A percentile compares a stretch with the other conserved stretches of the same genome.
Conservation (phyloP, 495 filamentous ascomycete species). For the Hyaloscypha finlandica region DNA sequence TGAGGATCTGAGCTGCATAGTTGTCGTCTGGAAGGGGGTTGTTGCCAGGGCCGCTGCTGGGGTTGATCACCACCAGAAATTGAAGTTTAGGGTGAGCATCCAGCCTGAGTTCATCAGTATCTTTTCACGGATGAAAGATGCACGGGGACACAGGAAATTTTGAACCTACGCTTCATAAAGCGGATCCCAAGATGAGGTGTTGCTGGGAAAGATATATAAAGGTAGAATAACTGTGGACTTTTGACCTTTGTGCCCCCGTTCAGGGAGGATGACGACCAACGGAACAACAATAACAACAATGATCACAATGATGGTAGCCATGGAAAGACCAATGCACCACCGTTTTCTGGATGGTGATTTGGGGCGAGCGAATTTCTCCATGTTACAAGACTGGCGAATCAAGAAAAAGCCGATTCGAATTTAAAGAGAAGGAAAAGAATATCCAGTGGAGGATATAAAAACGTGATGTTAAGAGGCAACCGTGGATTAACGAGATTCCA, state of each 20-base stretch:
- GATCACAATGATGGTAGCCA: neutral
- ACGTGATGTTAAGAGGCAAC: too few relatives aligned
- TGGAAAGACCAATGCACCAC: neutral
- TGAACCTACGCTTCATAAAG: constrained; percentile 36
- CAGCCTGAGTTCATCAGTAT: constrained; percentile 23
- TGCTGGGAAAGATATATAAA: constrained; percentile 50
- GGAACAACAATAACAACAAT: constrained; percentile 1
- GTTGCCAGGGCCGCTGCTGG: constrained; percentile 38
- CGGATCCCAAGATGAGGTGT: constrained; percentile 41
- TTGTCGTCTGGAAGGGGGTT: constrained; percentile 5
- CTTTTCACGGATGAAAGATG: neutral
- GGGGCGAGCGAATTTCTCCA: too few relatives aligned
- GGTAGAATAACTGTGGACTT: constrained; percentile 41
- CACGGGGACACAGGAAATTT: neutral
- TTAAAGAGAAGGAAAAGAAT: too few relatives aligned
- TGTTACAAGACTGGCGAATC: too few relatives aligned
- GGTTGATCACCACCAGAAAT: constrained; percentile 50
- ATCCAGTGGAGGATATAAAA: too few relatives aligned
- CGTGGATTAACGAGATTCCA: too few relatives aligned
- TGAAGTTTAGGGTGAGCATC: constrained; percentile 35
- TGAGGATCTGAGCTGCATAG: constrained; percentile 38
- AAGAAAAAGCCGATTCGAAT: too few relatives aligned
- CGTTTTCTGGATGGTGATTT: too few relatives aligned
- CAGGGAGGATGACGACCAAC: neutral
- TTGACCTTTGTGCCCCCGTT: constrained; percentile 32